These are phyloP conservation scores for Fusarium sp. DNA, from an alignment of 2,329 filamentous ascomycete genomes.

Conservation along the genomic window DNA sequence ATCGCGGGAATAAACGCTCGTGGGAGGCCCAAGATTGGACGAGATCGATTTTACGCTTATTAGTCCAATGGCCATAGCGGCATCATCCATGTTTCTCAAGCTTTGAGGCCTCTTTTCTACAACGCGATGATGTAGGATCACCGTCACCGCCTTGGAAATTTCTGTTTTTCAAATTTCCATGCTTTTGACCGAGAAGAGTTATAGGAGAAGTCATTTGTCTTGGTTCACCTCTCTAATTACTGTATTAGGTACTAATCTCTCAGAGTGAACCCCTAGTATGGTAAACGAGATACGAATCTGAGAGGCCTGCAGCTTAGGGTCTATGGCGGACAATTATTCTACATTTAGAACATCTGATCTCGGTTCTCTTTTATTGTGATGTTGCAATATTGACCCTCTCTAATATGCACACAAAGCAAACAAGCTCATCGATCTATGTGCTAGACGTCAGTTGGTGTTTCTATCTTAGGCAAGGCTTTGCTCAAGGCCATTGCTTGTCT, in stretches of 20 bases:
- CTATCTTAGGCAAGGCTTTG: constrained; percentile 14
- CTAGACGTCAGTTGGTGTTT: constrained; percentile 23
- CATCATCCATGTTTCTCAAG: constrained; percentile 22
- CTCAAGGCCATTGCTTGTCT: constrained; percentile 22
- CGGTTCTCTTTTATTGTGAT: constrained; percentile 37
- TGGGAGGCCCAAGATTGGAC: constrained; percentile 38
- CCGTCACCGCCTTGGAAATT: constrained; percentile 30
- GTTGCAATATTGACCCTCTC: constrained; percentile 17
- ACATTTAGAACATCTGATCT: constrained; percentile 40
- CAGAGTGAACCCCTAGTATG: constrained; percentile 5
- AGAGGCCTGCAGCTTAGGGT: constrained; percentile 11
- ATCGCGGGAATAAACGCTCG: constrained; percentile 44
- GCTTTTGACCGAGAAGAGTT: constrained; percentile 17
- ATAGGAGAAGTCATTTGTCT: not conserved
- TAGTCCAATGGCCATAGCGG: constrained; percentile 29
- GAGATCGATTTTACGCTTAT: constrained; percentile 19
- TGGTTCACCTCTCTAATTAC: not conserved
- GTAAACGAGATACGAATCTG: constrained; percentile 31
- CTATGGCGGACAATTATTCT: constrained; percentile 15
- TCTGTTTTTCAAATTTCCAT: not conserved
- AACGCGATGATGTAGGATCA: constrained; percentile 12
- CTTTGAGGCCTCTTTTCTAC: constrained; percentile 33
- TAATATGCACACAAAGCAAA: constrained; percentile 31
- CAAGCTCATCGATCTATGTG: constrained; percentile 32
- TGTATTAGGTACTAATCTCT: constrained; percentile 20